phyloP scores from a whole-genome alignment of 306 rosid genomes.

The Potentilla sterilis region DNA sequence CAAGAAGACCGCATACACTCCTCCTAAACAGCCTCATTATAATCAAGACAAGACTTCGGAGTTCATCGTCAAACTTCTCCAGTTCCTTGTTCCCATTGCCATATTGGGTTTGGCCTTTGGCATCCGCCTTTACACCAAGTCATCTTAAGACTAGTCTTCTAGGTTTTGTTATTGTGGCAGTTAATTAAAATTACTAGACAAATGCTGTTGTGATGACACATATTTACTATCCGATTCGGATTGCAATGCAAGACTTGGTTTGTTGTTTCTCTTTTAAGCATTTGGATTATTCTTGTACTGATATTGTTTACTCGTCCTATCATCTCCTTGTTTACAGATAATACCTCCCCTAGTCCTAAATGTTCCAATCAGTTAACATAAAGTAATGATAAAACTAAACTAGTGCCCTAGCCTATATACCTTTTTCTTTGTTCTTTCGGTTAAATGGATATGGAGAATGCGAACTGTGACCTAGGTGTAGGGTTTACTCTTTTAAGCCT shows the following conservation, averaged over 20 bases:
- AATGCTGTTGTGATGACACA: constrained; percentile 5
- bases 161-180: neutral
- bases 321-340: neutral
- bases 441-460: neutral
- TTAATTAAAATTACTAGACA: neutral
- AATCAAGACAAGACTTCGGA: constrained; percentile 60
- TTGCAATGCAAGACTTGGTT: neutral
- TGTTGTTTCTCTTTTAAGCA: neutral
- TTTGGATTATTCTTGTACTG: neutral
- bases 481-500: neutral
- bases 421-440: neutral
- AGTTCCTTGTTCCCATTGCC: constrained; percentile 54
- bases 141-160: constrained; percentile 23
- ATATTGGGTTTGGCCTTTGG: constrained; percentile 56
- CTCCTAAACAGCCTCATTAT: constrained; percentile 60
- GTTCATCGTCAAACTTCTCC: constrained; percentile 56
- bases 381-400: neutral
- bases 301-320: neutral
- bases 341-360: neutral
- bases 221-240: neutral
- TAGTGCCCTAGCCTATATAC: neutral
- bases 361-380: neutral
- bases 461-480: neutral
- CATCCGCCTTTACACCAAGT: constrained; percentile 49
- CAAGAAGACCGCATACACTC: constrained; percentile 30